Evolutionary conservation across 305 asterid species (phyloP).

Genomic region (Solanum hybrid): DNA sequence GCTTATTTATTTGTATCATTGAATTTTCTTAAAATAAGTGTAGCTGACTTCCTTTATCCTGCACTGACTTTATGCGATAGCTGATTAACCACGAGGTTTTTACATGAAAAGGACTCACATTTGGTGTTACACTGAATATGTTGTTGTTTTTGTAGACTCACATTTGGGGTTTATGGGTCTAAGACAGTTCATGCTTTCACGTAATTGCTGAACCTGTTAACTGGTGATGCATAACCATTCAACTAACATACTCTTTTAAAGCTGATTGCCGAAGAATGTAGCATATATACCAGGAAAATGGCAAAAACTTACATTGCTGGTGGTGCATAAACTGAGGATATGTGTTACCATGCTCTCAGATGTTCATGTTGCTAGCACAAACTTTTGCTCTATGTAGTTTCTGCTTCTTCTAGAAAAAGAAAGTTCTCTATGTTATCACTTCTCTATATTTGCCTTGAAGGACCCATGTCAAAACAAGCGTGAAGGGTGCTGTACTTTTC

Average conservation of each 20-base stretch:
- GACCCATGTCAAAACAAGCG: not conserved
- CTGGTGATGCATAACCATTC: not conserved
- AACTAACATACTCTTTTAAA: not conserved
- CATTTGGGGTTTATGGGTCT: not conserved
- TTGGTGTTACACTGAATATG: not conserved
- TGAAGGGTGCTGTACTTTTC: not conserved
- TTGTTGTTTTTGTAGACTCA: not conserved
- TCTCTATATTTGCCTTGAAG: not conserved
- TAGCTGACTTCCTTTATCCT: not conserved
- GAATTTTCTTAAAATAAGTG: not conserved
- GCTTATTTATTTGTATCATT: not conserved
- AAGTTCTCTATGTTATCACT: not conserved
- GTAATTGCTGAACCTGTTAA: not conserved
- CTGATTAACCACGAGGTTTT: not conserved
- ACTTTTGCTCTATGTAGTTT: not conserved
- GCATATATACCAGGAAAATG: not conserved
- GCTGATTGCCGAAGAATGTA: not conserved
- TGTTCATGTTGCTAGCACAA: not conserved
- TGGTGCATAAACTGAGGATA: not conserved
- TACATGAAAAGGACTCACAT: not conserved
- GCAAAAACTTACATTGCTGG: not conserved
- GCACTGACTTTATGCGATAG: not conserved
- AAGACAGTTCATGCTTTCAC: not conserved
- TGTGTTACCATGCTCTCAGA: not conserved
- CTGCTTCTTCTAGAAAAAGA: not conserved